Conservation (phyloP, 768 basidiomycete species). For the Tulasnella sp. region DNA sequence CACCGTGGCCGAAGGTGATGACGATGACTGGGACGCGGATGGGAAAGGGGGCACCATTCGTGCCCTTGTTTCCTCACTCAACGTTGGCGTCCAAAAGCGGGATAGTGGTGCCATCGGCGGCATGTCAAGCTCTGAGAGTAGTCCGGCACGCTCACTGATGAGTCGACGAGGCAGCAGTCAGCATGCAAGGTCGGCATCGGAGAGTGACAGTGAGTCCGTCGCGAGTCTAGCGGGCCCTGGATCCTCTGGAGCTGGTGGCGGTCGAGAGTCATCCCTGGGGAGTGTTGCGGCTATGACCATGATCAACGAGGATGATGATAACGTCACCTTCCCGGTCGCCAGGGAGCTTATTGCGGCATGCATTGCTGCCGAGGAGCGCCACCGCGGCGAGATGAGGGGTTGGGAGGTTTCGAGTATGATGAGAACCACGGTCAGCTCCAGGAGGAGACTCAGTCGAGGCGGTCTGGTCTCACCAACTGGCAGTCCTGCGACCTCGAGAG, state of each 20-base stretch:
- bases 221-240: background rate
- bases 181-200: conserved; percentile 12
- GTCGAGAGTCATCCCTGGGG: conserved; percentile 11
- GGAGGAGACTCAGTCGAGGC: conserved; percentile 19
- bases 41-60: conserved; percentile 72
- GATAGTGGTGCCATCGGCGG: conserved; percentile 7
- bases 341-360: conserved; percentile 56
- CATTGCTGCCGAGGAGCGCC: conserved; percentile 67
- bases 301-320: conserved; percentile 12
- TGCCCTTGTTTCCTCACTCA: conserved; percentile 31
- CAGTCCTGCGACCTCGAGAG: background rate
- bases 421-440: background rate
- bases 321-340: background rate
- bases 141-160: conserved; percentile 4
- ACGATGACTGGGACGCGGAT: conserved; percentile 64
- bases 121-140: conserved; percentile 11
- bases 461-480: background rate
- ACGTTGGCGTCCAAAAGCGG: conserved; percentile 19
- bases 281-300: conserved; percentile 2
- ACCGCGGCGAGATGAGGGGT: conserved; percentile 73
- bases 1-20: conserved; percentile 87
- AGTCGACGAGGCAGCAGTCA: background rate
- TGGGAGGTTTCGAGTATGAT: conserved; percentile 38
- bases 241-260: background rate
- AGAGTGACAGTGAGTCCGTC: conserved; percentile 13